phyloP scores from a whole-genome alignment of 2,329 filamentous ascomycete genomes.

The Fusarium keratoplasticum region DNA sequence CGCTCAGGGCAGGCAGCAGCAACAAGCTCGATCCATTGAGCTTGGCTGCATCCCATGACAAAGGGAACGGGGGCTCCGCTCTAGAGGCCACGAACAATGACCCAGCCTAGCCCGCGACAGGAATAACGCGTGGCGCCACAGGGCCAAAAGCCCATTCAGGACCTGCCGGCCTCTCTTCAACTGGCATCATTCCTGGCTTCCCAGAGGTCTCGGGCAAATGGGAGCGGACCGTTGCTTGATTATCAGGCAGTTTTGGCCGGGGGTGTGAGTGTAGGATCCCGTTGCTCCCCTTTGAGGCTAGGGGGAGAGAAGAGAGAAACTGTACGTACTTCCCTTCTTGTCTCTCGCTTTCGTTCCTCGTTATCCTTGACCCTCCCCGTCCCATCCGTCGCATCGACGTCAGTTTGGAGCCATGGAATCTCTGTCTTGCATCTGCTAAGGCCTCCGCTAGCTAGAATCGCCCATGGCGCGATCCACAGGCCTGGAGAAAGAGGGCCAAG shows the following conservation, averaged over 20 bases:
- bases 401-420: neutral
- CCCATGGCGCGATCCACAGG: neutral
- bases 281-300: neutral
- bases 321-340: neutral
- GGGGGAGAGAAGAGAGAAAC: neutral
- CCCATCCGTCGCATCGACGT: neutral
- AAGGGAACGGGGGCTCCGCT: neutral
- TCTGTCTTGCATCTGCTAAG: conserved; percentile 4
- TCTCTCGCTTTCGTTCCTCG: neutral
- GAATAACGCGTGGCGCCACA: neutral
- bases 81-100: neutral
- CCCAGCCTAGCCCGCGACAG: neutral
- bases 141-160: neutral
- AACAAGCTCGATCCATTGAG: neutral
- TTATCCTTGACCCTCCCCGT: neutral
- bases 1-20: neutral
- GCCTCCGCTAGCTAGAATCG: neutral
- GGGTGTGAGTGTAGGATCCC: neutral
- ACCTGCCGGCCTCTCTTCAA: neutral
- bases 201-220: conserved; percentile 1
- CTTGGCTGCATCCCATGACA: neutral
- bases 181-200: neutral
- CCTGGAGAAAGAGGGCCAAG: neutral
- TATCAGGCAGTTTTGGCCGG: neutral
- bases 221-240: neutral